Conservation (phyloP, 805 yeast genomes). For the Vanderwaltozyma yarrowii region DNA sequence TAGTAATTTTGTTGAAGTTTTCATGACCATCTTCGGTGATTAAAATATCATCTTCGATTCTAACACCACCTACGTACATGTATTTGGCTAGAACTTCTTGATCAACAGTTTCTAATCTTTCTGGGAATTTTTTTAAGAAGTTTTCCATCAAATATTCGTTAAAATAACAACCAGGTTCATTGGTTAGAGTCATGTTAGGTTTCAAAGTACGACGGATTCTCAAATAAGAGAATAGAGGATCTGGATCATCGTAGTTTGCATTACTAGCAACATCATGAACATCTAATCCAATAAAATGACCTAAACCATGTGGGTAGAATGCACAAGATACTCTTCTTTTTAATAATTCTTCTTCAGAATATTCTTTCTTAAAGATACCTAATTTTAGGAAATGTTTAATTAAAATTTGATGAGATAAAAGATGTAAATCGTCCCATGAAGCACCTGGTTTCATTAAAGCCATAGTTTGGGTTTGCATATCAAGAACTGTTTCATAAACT, state of each 20-base stretch:
- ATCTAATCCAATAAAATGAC: conserved; percentile 89
- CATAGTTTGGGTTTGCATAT: conserved; percentile 75
- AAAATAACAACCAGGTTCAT: conserved; percentile 93
- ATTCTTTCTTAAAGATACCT: conserved; percentile 62
- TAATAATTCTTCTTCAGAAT: conserved; percentile 52
- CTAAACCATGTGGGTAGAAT: conserved; percentile 93
- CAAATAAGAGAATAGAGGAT: conserved; percentile 65
- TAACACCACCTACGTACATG: conserved; percentile 90
- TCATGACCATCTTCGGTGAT: conserved; percentile 71
- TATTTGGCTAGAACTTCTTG: conserved; percentile 60
- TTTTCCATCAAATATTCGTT: conserved; percentile 70
- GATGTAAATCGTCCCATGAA: conserved; percentile 76
- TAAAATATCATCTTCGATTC: conserved; percentile 88
- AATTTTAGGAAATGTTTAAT: conserved; percentile 59
- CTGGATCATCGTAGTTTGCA: conserved; percentile 76
- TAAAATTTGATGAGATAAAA: conserved; percentile 67
- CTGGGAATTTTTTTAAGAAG: conserved; percentile 36
- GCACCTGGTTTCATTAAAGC: conserved; percentile 70
- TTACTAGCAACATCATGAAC: conserved; percentile 93
- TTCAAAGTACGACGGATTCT: conserved; percentile 68
- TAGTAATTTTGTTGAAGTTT: conserved; percentile 72
- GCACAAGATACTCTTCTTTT: conserved; percentile 61
- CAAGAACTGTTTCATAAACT: conserved; percentile 66
- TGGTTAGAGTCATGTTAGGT: conserved; percentile 78
- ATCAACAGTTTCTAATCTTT: conserved; percentile 49